These are phyloP conservation scores for Aspergillus taichungensis DNA, from an alignment of 495 filamentous ascomycete species.

Conservation along the genomic window DNA sequence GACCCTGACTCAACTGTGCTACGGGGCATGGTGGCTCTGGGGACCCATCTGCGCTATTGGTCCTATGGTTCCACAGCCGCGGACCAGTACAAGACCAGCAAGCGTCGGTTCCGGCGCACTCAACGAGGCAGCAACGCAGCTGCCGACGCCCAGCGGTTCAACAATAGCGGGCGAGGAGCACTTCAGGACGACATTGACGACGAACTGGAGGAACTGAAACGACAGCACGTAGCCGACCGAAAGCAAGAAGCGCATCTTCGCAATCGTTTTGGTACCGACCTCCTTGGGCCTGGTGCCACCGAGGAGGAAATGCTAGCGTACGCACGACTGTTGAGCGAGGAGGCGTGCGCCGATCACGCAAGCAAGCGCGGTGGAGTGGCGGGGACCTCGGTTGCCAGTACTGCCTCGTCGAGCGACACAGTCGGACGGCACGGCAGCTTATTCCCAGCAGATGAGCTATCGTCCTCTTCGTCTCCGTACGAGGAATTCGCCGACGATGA, in stretches of 20 bases:
- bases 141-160: constrained; percentile 46
- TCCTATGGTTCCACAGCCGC: constrained; percentile 69
- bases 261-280: constrained; percentile 70
- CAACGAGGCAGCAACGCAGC: constrained; percentile 50
- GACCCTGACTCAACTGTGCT: constrained; percentile 85
- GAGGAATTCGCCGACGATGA: constrained; percentile 43
- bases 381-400: constrained; percentile 39
- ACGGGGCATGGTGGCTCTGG: constrained; percentile 85
- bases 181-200: constrained; percentile 73
- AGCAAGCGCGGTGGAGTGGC: constrained; percentile 43
- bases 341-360: constrained; percentile 56
- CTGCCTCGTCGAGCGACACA: constrained; percentile 31
- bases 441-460: constrained; percentile 40
- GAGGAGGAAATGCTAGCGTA: constrained; percentile 89
- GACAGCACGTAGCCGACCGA: constrained; percentile 55
- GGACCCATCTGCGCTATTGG: constrained; percentile 86
- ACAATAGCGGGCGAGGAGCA: constrained; percentile 50
- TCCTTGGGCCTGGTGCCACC: constrained; percentile 59
- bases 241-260: constrained; percentile 59
- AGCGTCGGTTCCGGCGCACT: constrained; percentile 51
- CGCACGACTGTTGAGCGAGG: constrained; percentile 79
- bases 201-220: constrained; percentile 68
- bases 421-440: constrained; percentile 39
- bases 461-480: constrained; percentile 31
- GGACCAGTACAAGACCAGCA: constrained; percentile 56